These are phyloP conservation scores for Sporisorium reilianum DNA, from an alignment of 1,284 basidiomycete species.

Conservation along the genomic window DNA sequence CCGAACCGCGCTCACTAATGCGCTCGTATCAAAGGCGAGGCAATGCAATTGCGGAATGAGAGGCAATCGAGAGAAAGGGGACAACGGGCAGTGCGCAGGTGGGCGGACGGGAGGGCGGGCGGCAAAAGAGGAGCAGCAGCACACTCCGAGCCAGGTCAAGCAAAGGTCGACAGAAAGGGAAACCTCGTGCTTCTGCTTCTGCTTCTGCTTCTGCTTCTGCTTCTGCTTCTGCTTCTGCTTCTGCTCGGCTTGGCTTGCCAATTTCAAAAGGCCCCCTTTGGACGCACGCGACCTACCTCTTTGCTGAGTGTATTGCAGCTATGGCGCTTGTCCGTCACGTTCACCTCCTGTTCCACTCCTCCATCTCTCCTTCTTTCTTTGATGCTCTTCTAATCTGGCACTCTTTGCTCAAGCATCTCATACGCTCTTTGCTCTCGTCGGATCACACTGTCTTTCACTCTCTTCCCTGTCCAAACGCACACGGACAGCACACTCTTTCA, in stretches of 20 bases:
- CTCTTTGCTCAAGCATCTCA: background rate
- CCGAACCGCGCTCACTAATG: no score
- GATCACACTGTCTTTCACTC: conserved; percentile 8
- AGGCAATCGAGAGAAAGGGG: background rate
- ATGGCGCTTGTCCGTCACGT: no score
- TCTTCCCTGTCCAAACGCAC: background rate
- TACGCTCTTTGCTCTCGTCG: conserved; percentile 5
- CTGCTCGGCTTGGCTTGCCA: no score
- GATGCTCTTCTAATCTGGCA: background rate
- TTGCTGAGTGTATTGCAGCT: no score
- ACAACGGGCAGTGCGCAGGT: no score
- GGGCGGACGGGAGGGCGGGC: no score
- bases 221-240: no score
- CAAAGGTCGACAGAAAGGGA: no score
- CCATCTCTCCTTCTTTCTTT: background rate
- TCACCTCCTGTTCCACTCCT: background rate
- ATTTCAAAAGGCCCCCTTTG: background rate
- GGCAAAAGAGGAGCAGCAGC: background rate
- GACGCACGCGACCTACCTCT: conserved; percentile 7
- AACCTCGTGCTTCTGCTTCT: no score
- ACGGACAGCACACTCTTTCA: background rate
- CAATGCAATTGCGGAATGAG: no score
- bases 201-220: no score
- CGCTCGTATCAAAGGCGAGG: background rate
- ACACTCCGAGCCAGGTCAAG: background rate